These are phyloP conservation scores for Scedosporium apiospermum DNA, from an alignment of 2,329 filamentous ascomycete genomes.

Conservation along the genomic window DNA sequence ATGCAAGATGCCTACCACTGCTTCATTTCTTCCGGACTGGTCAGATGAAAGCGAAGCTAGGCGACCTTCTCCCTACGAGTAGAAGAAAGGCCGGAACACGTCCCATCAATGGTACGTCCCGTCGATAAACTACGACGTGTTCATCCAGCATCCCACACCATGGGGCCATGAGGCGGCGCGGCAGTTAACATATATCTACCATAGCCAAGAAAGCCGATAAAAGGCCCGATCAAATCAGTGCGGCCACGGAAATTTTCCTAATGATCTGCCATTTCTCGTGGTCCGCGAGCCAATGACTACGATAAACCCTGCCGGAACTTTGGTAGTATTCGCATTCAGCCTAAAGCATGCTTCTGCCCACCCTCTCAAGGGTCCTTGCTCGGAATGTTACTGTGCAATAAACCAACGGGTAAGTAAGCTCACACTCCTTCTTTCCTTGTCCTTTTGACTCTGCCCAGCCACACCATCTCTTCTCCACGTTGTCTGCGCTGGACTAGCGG, in stretches of 20 bases:
- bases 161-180: not conserved
- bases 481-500: not conserved
- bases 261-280: not conserved
- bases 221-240: not conserved
- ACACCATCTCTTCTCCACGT: not conserved
- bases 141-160: not conserved
- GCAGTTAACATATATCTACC: not conserved
- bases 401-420: no score
- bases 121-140: not conserved
- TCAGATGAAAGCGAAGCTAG: no score
- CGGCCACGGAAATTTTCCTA: not conserved
- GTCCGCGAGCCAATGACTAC: not conserved
- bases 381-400: no score
- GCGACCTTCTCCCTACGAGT: no score
- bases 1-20: no score
- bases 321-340: not conserved
- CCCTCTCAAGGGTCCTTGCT: not conserved
- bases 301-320: not conserved
- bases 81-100: no score
- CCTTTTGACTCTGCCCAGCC: not conserved
- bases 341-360: not conserved
- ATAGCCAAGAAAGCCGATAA: not conserved
- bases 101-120: no score
- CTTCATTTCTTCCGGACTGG: no score
- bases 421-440: no score